Percentiles rank a stretch among this genome's conserved stretches.
Evolutionary conservation across 1,284 basidiomycete genomes (phyloP).

Genomic region (Papiliotrema flavescens): DNA sequence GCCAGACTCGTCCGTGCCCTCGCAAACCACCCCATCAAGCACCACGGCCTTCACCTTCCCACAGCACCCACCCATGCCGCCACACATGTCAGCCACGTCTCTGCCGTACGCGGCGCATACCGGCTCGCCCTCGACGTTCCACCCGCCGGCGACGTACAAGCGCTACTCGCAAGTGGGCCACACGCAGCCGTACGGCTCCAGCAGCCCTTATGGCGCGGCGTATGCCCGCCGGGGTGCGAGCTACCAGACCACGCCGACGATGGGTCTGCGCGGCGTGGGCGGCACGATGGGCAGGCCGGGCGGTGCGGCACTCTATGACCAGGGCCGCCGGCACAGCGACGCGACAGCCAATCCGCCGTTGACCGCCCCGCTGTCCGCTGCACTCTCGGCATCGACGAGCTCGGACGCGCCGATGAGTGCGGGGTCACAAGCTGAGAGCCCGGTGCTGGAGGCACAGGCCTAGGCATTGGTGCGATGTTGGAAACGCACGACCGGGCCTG

Average conservation of each 20-base stretch:
- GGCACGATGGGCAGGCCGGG: background rate
- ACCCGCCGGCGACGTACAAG: background rate
- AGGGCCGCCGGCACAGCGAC: background rate
- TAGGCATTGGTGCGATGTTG: too few species aligned
- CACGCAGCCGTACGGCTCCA: background rate
- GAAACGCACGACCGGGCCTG: too few species aligned
- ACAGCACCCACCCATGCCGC: background rate
- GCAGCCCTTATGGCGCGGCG: background rate
- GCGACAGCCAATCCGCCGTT: background rate
- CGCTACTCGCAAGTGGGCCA: conserved; percentile 1
- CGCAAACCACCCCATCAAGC: background rate
- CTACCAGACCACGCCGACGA: background rate
- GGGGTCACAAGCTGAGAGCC: too few species aligned
- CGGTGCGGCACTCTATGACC: background rate
- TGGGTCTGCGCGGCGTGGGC: background rate
- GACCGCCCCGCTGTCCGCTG: too few species aligned
- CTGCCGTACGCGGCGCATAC: background rate
- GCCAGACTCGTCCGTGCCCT: background rate
- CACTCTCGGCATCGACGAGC: background rate
- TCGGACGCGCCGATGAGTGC: background rate
- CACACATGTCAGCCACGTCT: background rate
- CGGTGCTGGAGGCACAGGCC: too few species aligned
- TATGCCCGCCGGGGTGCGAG: background rate
- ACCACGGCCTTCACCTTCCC: background rate
- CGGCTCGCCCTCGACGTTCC: background rate